Percentiles rank a stretch among this genome's conserved stretches.
phyloP scores from a whole-genome alignment of 1,284 basidiomycete species.

The Leccinum huronense region DNA sequence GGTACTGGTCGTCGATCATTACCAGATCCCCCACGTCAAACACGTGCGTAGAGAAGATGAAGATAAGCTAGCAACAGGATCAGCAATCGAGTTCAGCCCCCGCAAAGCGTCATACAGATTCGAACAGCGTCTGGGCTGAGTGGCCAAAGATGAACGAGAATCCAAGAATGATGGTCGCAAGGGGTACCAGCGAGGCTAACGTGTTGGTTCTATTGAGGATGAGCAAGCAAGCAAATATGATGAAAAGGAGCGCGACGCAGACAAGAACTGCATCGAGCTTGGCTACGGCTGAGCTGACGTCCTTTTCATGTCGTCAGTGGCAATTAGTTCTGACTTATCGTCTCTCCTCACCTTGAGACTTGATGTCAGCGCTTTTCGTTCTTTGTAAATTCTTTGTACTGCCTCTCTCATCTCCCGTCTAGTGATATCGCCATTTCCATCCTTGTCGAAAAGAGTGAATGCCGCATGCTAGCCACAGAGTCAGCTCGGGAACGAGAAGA shows the following conservation, averaged over 20 bases:
- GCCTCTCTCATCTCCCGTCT: conserved; percentile 84
- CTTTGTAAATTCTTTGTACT: conserved; percentile 78
- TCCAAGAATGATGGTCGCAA: conserved; percentile 77
- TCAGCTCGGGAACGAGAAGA: conserved; percentile 7
- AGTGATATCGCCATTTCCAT: conserved; percentile 79
- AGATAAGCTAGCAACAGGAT: conserved; percentile 53
- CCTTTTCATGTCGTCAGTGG: conserved; percentile 39
- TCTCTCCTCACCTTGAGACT: conserved; percentile 57
- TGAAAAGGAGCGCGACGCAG: conserved; percentile 55
- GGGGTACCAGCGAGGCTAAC: conserved; percentile 74
- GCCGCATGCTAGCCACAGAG: conserved; percentile 54
- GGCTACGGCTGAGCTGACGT: conserved; percentile 68
- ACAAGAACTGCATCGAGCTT: conserved; percentile 76
- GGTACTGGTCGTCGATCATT: conserved; percentile 59
- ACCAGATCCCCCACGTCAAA: conserved; percentile 79
- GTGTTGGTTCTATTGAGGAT: conserved; percentile 76
- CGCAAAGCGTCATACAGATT: conserved; percentile 52
- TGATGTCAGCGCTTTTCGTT: conserved; percentile 70
- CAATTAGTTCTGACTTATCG: background rate
- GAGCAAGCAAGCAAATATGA: conserved; percentile 73
- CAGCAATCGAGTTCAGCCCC: conserved; percentile 1
- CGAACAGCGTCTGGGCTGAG: conserved; percentile 79
- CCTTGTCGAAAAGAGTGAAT: conserved; percentile 78
- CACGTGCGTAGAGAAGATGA: conserved; percentile 82
- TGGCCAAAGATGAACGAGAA: conserved; percentile 84